These are phyloP conservation scores for Serendipita sp. DNA, from an alignment of 768 basidiomycete genomes.

Conservation along the genomic window DNA sequence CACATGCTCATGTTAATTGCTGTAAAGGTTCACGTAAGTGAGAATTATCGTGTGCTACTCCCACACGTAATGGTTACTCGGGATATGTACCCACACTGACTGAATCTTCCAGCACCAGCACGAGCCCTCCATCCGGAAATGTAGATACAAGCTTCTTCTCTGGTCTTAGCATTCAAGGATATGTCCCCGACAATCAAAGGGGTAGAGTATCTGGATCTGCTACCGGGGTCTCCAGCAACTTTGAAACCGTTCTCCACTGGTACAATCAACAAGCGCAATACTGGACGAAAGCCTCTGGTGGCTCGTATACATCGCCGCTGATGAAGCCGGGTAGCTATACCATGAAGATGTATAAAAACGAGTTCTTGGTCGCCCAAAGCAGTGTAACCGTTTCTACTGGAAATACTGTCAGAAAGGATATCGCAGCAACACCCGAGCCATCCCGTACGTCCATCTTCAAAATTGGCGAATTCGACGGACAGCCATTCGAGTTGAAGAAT, in stretches of 20 bases:
- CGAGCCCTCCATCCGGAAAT: conserved; percentile 22
- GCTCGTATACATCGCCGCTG: conserved; percentile 27
- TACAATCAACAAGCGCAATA: conserved; percentile 33
- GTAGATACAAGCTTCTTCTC: conserved; percentile 31
- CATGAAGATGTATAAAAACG: conserved; percentile 28
- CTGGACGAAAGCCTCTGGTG: conserved; percentile 23
- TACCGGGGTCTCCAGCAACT: conserved; percentile 28
- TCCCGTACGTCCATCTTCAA: conserved; percentile 25
- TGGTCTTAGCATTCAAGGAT: conserved; percentile 29
- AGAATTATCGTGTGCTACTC: too few species aligned
- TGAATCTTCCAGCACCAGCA: not conserved
- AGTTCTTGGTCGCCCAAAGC: conserved; percentile 29
- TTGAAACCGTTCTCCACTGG: conserved; percentile 4
- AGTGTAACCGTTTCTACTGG: conserved; percentile 29
- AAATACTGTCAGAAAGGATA: conserved; percentile 21
- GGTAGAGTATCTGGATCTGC: conserved; percentile 30
- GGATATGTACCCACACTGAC: too few species aligned
- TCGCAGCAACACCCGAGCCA: conserved; percentile 22
- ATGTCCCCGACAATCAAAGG: conserved; percentile 27
- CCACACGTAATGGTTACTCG: too few species aligned
- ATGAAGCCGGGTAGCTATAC: conserved; percentile 37
- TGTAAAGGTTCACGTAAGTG: not conserved
- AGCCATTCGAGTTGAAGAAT: conserved; percentile 31
- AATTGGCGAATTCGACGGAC: conserved; percentile 29
- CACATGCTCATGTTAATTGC: not conserved